Base-by-base conservation (phyloP, 2,329 filamentous ascomycete species). In the Aspergillus glaucus region DNA sequence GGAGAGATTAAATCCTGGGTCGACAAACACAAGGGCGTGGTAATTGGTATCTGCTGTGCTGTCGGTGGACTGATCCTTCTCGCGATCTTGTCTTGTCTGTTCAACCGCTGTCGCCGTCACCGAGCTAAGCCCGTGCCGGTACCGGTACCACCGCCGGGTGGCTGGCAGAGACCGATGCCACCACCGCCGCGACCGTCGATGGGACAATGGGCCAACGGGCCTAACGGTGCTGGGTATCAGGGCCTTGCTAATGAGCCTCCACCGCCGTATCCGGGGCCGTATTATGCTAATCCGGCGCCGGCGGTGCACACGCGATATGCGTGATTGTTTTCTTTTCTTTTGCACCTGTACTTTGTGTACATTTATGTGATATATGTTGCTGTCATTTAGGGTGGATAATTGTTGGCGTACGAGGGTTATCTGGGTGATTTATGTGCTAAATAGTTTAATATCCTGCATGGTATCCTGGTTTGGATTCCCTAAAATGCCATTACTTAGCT, bases 1-100 rank as follows among this genome's bases (percentile, higher is more conserved):
- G 84, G 83, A 53, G 84, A 90, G 69, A 84, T 94, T 54, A 75
- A 73, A 47, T 78, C 78, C 51, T 96, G 89, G 86, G 84, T 97
- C 66, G 72, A 80, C 22, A 71, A 84, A 55, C 84, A 97, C 73
- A 87, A 87, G 69, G 73, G 80, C 46, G 80, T 97, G 53, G 86
- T 94, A 55, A 95, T 97, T 55, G 90, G 87, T 21, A 74, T 97
- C 9, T 81, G 79, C 4, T 75, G 76, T 43, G 86, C 82, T 9
- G 75, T 95, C 14, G 92, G 89, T 43, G 81, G 79, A 6, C 74
- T 96, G 5, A 60, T 95, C 5, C 62, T 94, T 15, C 65, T 95
- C 42, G 76, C 79, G 30, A 72, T 96, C 45, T 56, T 85, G 9
- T 79, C 78, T 62, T 95, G 89, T 70, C 77, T 84, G 59, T 70